Evolutionary conservation across 768 basidiomycete species (phyloP).

Genomic region (Sistotremastrum niveocremeum): DNA sequence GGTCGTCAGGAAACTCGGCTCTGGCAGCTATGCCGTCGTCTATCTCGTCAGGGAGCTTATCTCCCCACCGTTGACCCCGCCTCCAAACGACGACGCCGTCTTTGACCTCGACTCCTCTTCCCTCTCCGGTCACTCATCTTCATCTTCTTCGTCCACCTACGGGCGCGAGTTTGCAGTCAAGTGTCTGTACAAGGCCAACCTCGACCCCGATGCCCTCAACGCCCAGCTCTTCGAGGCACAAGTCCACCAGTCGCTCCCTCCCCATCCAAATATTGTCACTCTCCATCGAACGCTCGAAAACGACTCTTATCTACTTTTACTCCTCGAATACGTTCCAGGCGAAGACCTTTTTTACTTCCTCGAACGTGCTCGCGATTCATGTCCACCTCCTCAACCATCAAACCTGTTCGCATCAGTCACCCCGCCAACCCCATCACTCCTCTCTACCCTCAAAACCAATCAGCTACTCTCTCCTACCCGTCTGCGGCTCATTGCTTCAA

Average conservation of each 20-base stretch:
- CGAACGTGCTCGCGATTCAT: constrained; percentile 82
- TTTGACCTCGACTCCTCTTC: constrained; percentile 32
- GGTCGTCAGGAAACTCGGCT: constrained; percentile 75
- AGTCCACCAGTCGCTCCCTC: constrained; percentile 84
- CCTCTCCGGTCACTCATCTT: constrained; percentile 43
- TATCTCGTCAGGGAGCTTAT: constrained; percentile 76
- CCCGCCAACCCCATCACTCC: constrained; percentile 86
- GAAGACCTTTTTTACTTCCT: constrained; percentile 98
- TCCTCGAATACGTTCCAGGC: constrained; percentile 92
- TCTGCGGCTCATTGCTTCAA: constrained; percentile 84
- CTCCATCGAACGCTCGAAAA: constrained; percentile 91
- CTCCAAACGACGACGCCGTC: constrained; percentile 32
- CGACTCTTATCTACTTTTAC: constrained; percentile 75
- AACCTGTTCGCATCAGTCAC: constrained; percentile 35
- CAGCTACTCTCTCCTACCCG: constrained; percentile 79
- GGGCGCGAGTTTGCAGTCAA: constrained; percentile 90
- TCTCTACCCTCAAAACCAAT: constrained; percentile 66
- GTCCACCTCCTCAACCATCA: constrained; percentile 22
- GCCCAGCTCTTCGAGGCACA: constrained; percentile 85
- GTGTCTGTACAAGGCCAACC: constrained; percentile 87
- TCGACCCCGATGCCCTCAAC: constrained; percentile 73
- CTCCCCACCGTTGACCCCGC: constrained; percentile 20
- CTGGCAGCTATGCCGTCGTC: constrained; percentile 87
- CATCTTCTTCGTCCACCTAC: constrained; percentile 26
- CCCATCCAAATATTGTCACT: constrained; percentile 90